Evolutionary conservation across 2,329 filamentous ascomycete species (phyloP), one percentile per base, ranked within the genome.

Genomic region (Didymella pinodella): DNA sequence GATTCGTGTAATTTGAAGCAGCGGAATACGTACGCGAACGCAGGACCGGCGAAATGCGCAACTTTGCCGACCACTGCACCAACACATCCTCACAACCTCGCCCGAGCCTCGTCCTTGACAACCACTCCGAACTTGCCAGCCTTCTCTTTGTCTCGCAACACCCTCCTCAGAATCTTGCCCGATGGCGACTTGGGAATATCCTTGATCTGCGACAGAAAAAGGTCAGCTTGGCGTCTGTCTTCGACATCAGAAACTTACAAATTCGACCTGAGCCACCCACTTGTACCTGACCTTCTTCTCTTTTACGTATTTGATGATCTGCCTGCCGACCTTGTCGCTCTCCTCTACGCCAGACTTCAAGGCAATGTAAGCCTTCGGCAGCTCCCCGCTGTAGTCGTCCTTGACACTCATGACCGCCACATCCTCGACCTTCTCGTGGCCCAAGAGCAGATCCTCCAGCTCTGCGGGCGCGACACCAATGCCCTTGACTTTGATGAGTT

Each of bases 401-500:
- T 72, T 71, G 7, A 86, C 76, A 0, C 82, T 82, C 44, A 86
- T 74, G 0, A 87, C 84, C 0, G 86, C 86, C 1, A 79, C 81
- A 66, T 89, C 86, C 40, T 84, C 83, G 0, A 89, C 82, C 14
- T 79, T 79, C 0, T 75, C 68, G 60, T 89, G 85, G 0, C 85
- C 83, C 0, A 88, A 79, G n/a, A 89, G 73, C 2, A 85, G 67
- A 63, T 88, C 85, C 66, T 90, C 87, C 0, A 90, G 78, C 68
- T 89, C 87, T 0, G 86, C 86, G 0, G 87, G 87, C 7, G 86
- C 84, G 7, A 88, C 84, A 5, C 82, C 83, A 34, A 87, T 83
- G 0, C 87, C 87, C 62, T 88, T 88, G 10, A 89, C 86, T 69
- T 89, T 89, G 73, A 89, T 87, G 80, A 89, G 84, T 72, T 89